Evolutionary conservation across 768 basidiomycete genomes (phyloP).

Genomic region (Imleria badia): DNA sequence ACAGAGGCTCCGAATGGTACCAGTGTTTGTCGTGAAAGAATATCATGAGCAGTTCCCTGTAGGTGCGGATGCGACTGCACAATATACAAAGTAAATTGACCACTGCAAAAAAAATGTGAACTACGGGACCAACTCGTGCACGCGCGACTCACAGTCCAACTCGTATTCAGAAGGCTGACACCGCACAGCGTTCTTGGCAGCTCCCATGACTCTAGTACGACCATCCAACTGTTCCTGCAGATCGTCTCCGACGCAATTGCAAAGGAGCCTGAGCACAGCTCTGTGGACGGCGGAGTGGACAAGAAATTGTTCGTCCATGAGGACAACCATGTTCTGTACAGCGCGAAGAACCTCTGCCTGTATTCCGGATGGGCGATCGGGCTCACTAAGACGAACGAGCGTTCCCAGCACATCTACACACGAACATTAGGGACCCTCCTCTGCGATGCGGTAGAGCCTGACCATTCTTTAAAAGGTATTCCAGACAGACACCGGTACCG

Average conservation of each 20-base stretch:
- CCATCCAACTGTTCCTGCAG: conserved; percentile 86
- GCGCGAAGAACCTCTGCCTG: conserved; percentile 86
- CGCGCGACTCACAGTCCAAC: conserved; percentile 67
- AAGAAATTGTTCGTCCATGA: conserved; percentile 91
- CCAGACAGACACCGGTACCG: conserved; percentile 84
- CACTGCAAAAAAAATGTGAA: conserved; percentile 47
- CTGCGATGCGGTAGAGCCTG: conserved; percentile 11
- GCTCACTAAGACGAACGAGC: conserved; percentile 82
- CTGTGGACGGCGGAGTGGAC: conserved; percentile 89
- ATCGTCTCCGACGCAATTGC: conserved; percentile 91
- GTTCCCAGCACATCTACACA: conserved; percentile 73
- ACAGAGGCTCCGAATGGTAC: conserved; percentile 74
- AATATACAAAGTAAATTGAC: conserved; percentile 90
- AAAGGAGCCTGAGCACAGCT: conserved; percentile 79
- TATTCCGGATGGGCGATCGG: conserved; percentile 85
- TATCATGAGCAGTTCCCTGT: conserved; percentile 89
- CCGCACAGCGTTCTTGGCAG: conserved; percentile 68
- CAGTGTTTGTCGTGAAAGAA: conserved; percentile 96
- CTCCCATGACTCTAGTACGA: conserved; percentile 73
- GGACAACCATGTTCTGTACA: conserved; percentile 87
- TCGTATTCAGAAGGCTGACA: conserved; percentile 86
- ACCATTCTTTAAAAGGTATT: conserved; percentile 91
- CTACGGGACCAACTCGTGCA: neutral
- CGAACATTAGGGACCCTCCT: neutral
- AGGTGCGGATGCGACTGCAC: conserved; percentile 88